Evolutionary conservation across 495 filamentous ascomycete species (phyloP), one percentile per base, ranked within the genome.

Genomic region (Halenospora varia): DNA sequence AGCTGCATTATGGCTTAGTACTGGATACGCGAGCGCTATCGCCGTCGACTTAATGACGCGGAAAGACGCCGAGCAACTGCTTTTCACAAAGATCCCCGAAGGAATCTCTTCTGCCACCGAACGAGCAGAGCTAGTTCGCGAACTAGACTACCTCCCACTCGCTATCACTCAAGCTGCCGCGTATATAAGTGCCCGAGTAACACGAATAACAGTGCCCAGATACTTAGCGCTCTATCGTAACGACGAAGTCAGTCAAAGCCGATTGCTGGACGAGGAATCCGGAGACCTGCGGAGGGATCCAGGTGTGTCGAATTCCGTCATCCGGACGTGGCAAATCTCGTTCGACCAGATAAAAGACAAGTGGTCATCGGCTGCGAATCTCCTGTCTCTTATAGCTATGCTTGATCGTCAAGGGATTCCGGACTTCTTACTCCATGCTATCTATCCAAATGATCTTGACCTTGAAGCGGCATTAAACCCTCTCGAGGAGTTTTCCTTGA

Each of bases 271-370:
- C 51, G 59, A 72, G 60, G 69, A 73, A 1, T 74, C 73, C 47
- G 62, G 70, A n/a, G 75, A 76, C 54, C 50, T 70, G 2, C 26
- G 65, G n/a, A 53, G 75, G 49, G 71, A 78, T 60, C 20, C 24
- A 18, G 65, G 68, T 10, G 57, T 58, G 0, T 57, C 61, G 10
- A 79, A 79, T 56, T 67, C 75, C 0, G 66, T 81, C 0, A 62
- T 68, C 11, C 64, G 56, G 4, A 81, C 78, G 10, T 80, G 72
- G 76, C 58, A 73, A n/a, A 64, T 80, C 19, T 81, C 77, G 6
- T 78, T 79, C 29, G 60, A 75, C 10, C 73, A 75, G 41, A 79
- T 81, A 23, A 65, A 56, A 10, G 25, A 46, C 10, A 55, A 51
- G 0, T 56, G 68, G 54, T 56, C 65, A 15, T 23, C 63, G 6